Evolutionary conservation across 75 land plant species (phyloP).

Genomic region (Picea sitchensis): DNA sequence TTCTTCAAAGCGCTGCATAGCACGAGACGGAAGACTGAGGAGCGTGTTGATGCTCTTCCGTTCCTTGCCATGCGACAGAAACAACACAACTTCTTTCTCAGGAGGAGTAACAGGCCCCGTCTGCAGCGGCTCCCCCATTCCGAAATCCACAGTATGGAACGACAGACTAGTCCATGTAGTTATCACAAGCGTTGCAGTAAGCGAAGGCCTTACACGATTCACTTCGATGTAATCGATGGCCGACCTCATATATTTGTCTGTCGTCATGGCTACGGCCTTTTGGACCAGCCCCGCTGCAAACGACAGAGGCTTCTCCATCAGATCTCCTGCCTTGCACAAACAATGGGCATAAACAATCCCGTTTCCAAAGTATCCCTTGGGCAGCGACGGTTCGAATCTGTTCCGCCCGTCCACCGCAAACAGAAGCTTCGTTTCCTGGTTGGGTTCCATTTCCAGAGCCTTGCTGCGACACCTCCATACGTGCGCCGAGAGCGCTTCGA

Average conservation of each 20-base stretch:
- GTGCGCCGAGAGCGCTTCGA: slow-evolving; percentile 79
- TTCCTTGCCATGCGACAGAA: slow-evolving; percentile 72
- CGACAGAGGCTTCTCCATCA: slow-evolving; percentile 47
- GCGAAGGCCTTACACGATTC: slow-evolving; percentile 62
- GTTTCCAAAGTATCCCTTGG: slow-evolving; percentile 77
- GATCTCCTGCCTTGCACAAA: slow-evolving; percentile 50
- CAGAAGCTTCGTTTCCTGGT: slow-evolving; percentile 76
- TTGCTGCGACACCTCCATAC: slow-evolving; percentile 66
- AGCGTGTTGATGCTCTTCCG: slow-evolving; percentile 62
- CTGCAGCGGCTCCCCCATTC: slow-evolving; percentile 80
- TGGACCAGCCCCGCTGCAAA: slow-evolving; percentile 60
- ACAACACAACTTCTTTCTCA: slow-evolving; percentile 74
- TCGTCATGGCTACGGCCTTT: slow-evolving; percentile 60
- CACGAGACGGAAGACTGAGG: slow-evolving; percentile 57
- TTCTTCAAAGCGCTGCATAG: slow-evolving; percentile 53
- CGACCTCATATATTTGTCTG: slow-evolving; percentile 75
- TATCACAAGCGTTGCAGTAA: slow-evolving; percentile 70
- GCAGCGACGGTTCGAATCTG: slow-evolving; percentile 64
- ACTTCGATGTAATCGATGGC: slow-evolving; percentile 81
- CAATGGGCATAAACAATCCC: slow-evolving; percentile 76
- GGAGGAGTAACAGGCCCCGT: slow-evolving; percentile 84
- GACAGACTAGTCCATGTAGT: slow-evolving; percentile 85
- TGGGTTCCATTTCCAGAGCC: slow-evolving; percentile 48
- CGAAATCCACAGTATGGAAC: slow-evolving; percentile 85
- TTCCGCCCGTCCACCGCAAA: slow-evolving; percentile 88